phyloP scores from a whole-genome alignment of 495 filamentous ascomycete species.

The Annulohypoxylon stygium region DNA sequence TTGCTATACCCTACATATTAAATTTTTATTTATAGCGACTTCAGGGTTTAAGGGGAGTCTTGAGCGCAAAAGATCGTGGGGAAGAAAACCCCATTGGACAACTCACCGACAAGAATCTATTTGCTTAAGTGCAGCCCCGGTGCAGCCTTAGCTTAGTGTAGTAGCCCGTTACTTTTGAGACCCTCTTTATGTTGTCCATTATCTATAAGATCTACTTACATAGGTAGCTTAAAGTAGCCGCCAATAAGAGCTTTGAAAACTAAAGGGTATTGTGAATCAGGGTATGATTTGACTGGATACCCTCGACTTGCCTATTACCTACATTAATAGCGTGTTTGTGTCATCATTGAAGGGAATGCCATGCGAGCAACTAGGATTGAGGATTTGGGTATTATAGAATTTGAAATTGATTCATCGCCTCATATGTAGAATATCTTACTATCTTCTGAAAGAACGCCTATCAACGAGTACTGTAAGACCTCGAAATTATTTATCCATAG shows the following conservation, averaged over 20 bases:
- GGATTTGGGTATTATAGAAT: neutral
- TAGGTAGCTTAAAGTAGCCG: neutral
- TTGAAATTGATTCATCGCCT: neutral
- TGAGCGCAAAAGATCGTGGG: neutral
- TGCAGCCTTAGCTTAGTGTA: neutral
- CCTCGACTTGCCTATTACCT: neutral
- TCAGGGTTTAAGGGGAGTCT: neutral
- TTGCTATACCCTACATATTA: neutral
- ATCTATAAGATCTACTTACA: slow-evolving; percentile 5
- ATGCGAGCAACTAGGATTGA: neutral
- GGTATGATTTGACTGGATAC: neutral
- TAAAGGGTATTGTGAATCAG: neutral
- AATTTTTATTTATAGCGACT: neutral
- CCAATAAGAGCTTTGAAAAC: neutral
- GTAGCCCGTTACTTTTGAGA: neutral
- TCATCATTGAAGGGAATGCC: neutral
- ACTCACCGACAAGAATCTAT: slow-evolving; percentile 5
- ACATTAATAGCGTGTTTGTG: neutral
- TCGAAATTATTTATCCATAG: neutral
- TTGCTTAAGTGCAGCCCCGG: neutral
- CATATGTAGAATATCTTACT: neutral
- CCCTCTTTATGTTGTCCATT: neutral
- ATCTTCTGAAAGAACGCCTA: neutral
- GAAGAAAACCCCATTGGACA: slow-evolving; percentile 1
- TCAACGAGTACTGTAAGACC: neutral